Evolutionary conservation across 177 flowering plant species (phyloP).

Genomic region (Vitis hybrid): DNA sequence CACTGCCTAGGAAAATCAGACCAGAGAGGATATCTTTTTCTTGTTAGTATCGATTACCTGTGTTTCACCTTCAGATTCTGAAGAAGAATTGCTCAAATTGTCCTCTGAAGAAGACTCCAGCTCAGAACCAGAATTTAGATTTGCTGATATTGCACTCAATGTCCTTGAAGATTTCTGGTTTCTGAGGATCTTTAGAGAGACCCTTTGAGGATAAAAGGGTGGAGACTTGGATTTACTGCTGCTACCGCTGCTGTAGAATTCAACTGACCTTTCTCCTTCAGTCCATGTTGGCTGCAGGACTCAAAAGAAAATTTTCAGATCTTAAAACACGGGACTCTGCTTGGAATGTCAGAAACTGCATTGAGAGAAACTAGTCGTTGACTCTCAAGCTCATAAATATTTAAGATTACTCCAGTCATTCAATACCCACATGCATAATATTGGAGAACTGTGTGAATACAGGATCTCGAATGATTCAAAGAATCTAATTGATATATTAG

Average conservation of each 20-base stretch:
- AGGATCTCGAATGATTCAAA: too few relatives aligned
- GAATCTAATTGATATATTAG: too few relatives aligned
- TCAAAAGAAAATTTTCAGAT: not conserved
- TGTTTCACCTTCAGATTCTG: slow-evolving; percentile 43
- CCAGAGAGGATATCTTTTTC: slow-evolving; percentile 10
- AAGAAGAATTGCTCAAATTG: slow-evolving; percentile 27
- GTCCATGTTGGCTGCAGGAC: slow-evolving; percentile 68
- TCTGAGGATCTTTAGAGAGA: slow-evolving; percentile 32
- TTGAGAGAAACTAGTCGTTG: not conserved
- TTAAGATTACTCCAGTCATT: not conserved
- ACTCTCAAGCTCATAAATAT: not conserved
- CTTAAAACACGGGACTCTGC: not conserved
- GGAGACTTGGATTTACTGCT: slow-evolving; percentile 36
- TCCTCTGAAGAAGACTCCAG: slow-evolving; percentile 23
- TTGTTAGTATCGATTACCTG: slow-evolving; percentile 48
- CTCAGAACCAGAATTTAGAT: slow-evolving; percentile 28
- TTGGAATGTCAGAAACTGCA: slow-evolving; percentile 6
- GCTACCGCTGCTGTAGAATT: slow-evolving; percentile 23
- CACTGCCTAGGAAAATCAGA: slow-evolving; percentile 44
- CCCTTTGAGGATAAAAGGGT: slow-evolving; percentile 50
- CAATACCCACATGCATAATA: not conserved
- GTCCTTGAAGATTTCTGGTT: slow-evolving; percentile 18
- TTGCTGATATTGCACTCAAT: slow-evolving; percentile 18
- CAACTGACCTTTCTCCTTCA: slow-evolving; percentile 53
- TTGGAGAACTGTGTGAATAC: not conserved